phyloP scores from a whole-genome alignment of 495 filamentous ascomycete species.

The Astrothelium subdiscretum region DNA sequence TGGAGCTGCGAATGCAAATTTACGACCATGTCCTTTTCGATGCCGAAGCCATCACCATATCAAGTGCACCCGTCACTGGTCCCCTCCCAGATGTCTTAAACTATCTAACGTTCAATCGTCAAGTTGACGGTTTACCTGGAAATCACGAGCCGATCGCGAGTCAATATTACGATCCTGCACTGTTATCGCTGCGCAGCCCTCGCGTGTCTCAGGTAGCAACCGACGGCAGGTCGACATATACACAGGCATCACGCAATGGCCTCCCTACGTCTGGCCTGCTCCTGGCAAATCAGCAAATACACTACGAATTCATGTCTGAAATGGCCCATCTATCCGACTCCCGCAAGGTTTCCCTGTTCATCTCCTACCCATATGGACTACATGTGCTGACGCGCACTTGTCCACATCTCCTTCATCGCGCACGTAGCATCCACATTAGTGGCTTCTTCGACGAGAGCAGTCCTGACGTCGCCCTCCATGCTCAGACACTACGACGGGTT shows the following conservation, averaged over 20 bases:
- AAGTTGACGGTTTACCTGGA: conserved; percentile 6
- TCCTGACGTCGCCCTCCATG: not conserved
- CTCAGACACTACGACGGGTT: not conserved
- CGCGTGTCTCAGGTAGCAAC: not conserved
- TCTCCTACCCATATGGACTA: conserved; percentile 22
- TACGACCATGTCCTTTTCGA: conserved; percentile 19
- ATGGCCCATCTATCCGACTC: conserved; percentile 3
- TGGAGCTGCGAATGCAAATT: conserved; percentile 16
- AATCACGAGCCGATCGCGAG: conserved; percentile 13
- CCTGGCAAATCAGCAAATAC: conserved; percentile 11
- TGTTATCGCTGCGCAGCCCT: conserved; percentile 3
- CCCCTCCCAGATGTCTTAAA: conserved; percentile 10
- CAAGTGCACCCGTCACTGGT: conserved; percentile 11
- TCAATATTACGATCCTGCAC: conserved; percentile 4
- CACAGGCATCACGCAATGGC: not conserved
- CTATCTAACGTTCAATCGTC: conserved; percentile 6
- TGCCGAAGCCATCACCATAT: conserved; percentile 12
- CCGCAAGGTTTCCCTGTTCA: conserved; percentile 11
- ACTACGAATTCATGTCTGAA: conserved; percentile 9
- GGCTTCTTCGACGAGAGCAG: conserved; percentile 12
- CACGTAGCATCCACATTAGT: conserved; percentile 20
- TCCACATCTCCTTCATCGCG: conserved; percentile 19
- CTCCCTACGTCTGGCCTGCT: conserved; percentile 4
- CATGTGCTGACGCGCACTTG: conserved; percentile 17
- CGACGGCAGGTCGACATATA: not conserved